Percentiles rank a stretch among this genome's conserved stretches.
phyloP scores from a whole-genome alignment of 768 basidiomycete species.

The Stropharia rugosoannulata region DNA sequence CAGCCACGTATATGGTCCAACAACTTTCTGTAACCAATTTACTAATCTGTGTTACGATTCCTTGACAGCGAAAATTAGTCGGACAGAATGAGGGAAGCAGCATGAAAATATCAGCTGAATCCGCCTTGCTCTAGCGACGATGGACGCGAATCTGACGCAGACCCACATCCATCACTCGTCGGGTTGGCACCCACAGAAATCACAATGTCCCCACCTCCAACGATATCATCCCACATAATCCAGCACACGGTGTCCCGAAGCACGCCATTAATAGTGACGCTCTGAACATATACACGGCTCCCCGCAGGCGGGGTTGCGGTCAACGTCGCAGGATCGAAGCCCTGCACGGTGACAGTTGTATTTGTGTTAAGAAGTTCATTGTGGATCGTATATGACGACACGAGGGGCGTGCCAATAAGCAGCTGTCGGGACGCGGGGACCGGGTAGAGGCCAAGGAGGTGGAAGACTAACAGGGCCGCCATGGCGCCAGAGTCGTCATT shows the following conservation, averaged over 20 bases:
- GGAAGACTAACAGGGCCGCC: conserved; percentile 49
- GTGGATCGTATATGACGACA: conserved; percentile 42
- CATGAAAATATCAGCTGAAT: conserved; percentile 19
- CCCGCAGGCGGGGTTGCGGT: conserved; percentile 35
- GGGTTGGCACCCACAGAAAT: conserved; percentile 44
- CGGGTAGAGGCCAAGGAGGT: conserved; percentile 50
- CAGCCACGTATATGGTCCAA: no score
- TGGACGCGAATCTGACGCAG: conserved; percentile 28
- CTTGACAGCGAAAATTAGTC: no score
- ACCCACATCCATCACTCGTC: conserved; percentile 39
- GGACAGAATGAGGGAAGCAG: background rate
- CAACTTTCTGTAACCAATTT: no score
- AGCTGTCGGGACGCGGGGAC: conserved; percentile 45
- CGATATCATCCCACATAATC: conserved; percentile 42
- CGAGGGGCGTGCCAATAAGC: conserved; percentile 46
- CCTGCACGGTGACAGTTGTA: conserved; percentile 39
- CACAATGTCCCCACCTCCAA: conserved; percentile 42
- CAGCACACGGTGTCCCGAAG: conserved; percentile 37
- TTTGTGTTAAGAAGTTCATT: conserved; percentile 37
- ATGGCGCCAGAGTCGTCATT: conserved; percentile 56
- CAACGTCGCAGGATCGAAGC: conserved; percentile 39
- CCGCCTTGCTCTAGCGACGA: conserved; percentile 41
- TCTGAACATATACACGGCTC: conserved; percentile 42
- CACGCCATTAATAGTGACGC: conserved; percentile 41
- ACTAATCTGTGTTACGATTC: no score